Percentiles rank a stretch among this genome's conserved stretches.
Evolutionary conservation across 306 rosid species (phyloP).

Genomic region (Dryas octopetala): DNA sequence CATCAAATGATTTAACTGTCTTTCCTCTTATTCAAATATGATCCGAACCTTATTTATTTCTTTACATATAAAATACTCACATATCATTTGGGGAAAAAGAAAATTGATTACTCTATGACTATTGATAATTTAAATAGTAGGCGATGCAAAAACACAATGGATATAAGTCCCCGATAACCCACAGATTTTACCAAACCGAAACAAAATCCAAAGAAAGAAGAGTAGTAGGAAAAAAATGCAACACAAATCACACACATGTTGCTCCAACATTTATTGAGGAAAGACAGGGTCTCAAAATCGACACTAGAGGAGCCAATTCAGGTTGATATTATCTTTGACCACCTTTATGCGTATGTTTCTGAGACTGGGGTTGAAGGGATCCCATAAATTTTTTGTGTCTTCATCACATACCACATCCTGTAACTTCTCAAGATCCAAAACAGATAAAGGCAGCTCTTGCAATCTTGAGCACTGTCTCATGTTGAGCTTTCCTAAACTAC

Average conservation of each 20-base stretch:
- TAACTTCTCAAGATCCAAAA: constrained; percentile 32
- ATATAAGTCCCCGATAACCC: too few relatives aligned
- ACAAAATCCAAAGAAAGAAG: too few relatives aligned
- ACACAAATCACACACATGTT: not conserved
- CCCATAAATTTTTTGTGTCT: constrained; percentile 20
- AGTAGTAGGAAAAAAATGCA: not conserved
- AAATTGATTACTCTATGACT: too few relatives aligned
- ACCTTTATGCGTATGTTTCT: not conserved
- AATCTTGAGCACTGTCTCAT: constrained; percentile 41
- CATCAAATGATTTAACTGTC: too few relatives aligned
- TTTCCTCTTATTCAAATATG: too few relatives aligned
- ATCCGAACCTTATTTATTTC: too few relatives aligned
- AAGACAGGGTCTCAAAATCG: not conserved
- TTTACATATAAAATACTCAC: too few relatives aligned
- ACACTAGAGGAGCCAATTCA: constrained; percentile 8
- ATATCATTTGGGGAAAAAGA: too few relatives aligned
- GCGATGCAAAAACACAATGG: too few relatives aligned
- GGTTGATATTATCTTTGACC: constrained; percentile 4
- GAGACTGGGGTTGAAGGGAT: not conserved
- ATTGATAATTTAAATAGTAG: too few relatives aligned
- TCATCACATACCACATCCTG: constrained; percentile 46
- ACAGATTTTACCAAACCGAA: too few relatives aligned
- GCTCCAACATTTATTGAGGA: not conserved
- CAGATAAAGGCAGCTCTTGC: constrained; percentile 40
- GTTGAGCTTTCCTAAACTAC: constrained; percentile 31